Evolutionary conservation across 371 early-diverging fungal genomes (phyloP), one percentile per base, ranked within the genome.

Genomic region (Blakeslea trispora): DNA sequence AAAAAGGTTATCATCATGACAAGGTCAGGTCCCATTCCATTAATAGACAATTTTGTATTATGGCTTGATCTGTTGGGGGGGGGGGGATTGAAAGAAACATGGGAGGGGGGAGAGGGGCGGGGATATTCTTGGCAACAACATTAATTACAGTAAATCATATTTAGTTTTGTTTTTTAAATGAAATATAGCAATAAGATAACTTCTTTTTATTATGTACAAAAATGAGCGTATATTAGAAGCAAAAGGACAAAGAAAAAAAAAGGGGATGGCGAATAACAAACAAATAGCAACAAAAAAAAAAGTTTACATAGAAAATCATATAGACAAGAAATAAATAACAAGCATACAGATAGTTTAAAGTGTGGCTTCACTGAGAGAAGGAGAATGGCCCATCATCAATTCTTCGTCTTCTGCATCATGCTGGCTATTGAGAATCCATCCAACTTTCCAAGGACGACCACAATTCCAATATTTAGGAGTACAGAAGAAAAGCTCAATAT

Each of bases 401-500:
- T 54, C 55, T 45, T 66, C 66, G 24, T 64, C 64, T 23, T 57
- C 66, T 19, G 59, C 63, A 41, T 45, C 55, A 51, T 63, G 35
- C 17, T 61, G 51, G 15, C 54, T 63, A 53, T 70, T 41, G 28
- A 71, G 57, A 10, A 79, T 57, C 79, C 79, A 79, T 21, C 76
- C 72, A 3, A 75, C 79, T 55, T 74, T 75, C 79, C 79, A 79
- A 15, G 76, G 64, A 21, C 56, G 63, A 17, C 72, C 74, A 53
- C 79, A 79, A 21, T 59, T 45, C 79, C 79, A 79, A 28, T 75
- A 74, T 53, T 79, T 79, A 5, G 79, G 79, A 14, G 66, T 65
- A 35, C 79, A 79, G 1, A 66, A 65, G 53, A 79, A 75, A 18
- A 64, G 62, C 43, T 66, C 70, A 51, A 79, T 75, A 21, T 69